phyloP scores from a whole-genome alignment of 2,329 filamentous ascomycete genomes.

The Pezicula radicicola region DNA sequence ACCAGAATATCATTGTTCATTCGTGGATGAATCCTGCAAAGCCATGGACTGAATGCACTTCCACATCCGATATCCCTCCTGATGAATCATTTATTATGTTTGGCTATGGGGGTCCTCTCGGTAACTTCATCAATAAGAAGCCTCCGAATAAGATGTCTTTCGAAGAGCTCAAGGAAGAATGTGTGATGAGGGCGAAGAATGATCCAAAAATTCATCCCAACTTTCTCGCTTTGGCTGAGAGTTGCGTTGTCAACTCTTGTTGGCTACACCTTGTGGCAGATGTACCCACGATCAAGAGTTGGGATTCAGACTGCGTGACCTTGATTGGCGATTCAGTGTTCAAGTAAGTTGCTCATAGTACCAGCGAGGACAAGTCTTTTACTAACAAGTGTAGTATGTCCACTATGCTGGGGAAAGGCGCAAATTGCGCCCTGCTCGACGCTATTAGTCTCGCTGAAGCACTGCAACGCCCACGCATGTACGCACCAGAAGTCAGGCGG shows the following conservation, averaged over 20 bases:
- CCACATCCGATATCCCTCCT: conserved; percentile 14
- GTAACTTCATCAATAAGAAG: conserved; percentile 20
- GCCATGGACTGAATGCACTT: conserved; percentile 17
- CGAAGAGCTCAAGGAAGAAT: conserved; percentile 21
- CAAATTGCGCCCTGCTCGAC: conserved; percentile 26
- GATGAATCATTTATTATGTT: conserved; percentile 28
- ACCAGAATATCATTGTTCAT: conserved; percentile 24
- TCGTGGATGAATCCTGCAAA: conserved; percentile 22
- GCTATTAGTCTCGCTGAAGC: conserved; percentile 20
- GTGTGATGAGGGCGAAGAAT: conserved; percentile 11
- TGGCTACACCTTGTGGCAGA: conserved; percentile 20
- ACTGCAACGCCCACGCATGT: conserved; percentile 5
- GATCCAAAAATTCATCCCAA: conserved; percentile 14
- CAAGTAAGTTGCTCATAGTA: conserved; percentile 13
- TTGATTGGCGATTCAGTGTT: conserved; percentile 25
- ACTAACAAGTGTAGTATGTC: conserved; percentile 17
- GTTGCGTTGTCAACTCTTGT: conserved; percentile 15
- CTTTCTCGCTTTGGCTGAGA: conserved; percentile 16
- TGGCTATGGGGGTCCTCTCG: conserved; percentile 17
- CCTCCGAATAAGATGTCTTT: conserved; percentile 12
- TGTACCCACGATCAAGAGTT: conserved; percentile 18
- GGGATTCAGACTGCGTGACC: conserved; percentile 19
- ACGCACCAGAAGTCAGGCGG: conserved; percentile 3
- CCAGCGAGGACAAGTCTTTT: not conserved
- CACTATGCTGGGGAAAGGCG: conserved; percentile 24